Conservation (phyloP, 2,329 filamentous ascomycete genomes). For the Fusarium sublunatum region DNA sequence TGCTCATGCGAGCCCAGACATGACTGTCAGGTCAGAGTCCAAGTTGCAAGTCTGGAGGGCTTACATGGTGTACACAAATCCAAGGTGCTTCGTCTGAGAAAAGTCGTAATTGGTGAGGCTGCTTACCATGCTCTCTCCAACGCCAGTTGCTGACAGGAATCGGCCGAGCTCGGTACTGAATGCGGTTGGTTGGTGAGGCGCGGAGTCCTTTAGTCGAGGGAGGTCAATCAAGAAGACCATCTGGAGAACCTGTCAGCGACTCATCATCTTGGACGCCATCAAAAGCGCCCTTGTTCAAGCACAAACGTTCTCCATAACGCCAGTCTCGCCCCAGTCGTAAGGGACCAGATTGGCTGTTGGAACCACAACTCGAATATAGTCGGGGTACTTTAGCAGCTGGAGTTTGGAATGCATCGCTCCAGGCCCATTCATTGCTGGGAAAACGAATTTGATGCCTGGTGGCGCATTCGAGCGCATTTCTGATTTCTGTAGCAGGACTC, state of each 20-base stretch:
- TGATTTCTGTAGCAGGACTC: constrained; percentile 52
- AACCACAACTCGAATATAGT: constrained; percentile 81
- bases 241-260: constrained; percentile 54
- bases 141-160: constrained; percentile 74
- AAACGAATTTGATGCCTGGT: constrained; percentile 74
- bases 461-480: constrained; percentile 63
- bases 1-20: constrained; percentile 14
- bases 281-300: constrained; percentile 29
- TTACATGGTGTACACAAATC: constrained; percentile 88
- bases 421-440: constrained; percentile 80
- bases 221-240: constrained; percentile 93
- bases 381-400: constrained; percentile 83
- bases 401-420: constrained; percentile 94
- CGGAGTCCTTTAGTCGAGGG: constrained; percentile 65
- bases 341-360: constrained; percentile 87
- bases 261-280: constrained; percentile 12
- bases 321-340: constrained; percentile 90
- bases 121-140: constrained; percentile 72
- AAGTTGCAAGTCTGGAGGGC: constrained; percentile 43
- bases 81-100: constrained; percentile 73
- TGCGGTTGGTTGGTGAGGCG: constrained; percentile 48
- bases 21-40: constrained; percentile 11
- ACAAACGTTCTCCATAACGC: constrained; percentile 84
- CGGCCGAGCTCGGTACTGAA: constrained; percentile 78
- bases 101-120: constrained; percentile 87